Percentiles rank a stretch among this genome's conserved stretches.
These are phyloP conservation scores for Ceratocystis cubensis DNA, from an alignment of 2,329 filamentous ascomycete genomes.

Conservation along the genomic window DNA sequence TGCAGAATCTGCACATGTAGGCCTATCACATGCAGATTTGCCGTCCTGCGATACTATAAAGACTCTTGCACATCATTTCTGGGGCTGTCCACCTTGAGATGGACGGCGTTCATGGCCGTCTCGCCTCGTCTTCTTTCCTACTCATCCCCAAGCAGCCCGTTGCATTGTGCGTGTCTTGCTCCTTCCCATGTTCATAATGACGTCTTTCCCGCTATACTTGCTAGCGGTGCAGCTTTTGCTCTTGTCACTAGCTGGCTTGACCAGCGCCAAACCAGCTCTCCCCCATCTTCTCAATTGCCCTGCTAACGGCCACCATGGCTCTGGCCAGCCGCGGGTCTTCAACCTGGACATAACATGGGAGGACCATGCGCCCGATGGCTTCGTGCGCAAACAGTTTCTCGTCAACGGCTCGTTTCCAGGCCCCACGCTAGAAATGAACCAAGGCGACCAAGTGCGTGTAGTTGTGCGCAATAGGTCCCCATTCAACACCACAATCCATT, in stretches of 20 bases:
- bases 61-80: too few relatives aligned
- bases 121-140: background rate
- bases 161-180: background rate
- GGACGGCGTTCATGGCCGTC: background rate
- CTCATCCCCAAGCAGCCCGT: background rate
- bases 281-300: background rate
- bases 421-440: constrained; percentile 41
- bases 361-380: constrained; percentile 34
- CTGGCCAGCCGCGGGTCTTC: constrained; percentile 22
- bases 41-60: background rate
- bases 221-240: background rate
- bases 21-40: too few relatives aligned
- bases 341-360: constrained; percentile 30
- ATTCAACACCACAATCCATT: constrained; percentile 38
- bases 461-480: constrained; percentile 36
- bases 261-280: background rate
- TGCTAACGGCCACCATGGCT: background rate
- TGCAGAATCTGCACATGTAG: background rate
- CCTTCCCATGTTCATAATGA: background rate
- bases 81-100: background rate
- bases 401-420: constrained; percentile 52
- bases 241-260: background rate
- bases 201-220: background rate
- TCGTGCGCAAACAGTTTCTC: constrained; percentile 34
- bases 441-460: constrained; percentile 39